A percentile compares a stretch with the other conserved stretches of the same genome.
phyloP scores from a whole-genome alignment of 1,139 yeast genomes.

The Pichia inconspicua region DNA sequence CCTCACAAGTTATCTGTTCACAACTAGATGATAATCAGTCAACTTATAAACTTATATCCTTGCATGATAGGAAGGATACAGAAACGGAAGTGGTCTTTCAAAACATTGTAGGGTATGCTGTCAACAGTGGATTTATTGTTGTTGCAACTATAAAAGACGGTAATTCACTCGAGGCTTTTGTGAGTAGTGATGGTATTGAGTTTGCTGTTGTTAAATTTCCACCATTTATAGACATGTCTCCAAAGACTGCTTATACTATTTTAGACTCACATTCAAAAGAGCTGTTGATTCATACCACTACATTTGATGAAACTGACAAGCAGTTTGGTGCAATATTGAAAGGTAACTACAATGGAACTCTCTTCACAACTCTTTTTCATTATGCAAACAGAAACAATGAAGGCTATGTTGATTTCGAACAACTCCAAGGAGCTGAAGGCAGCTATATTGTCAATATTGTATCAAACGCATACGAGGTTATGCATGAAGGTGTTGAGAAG shows the following conservation, averaged over 20 bases:
- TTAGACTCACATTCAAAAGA: slow-evolving; percentile 70
- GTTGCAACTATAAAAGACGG: slow-evolving; percentile 51
- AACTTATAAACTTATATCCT: slow-evolving; percentile 36
- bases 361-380: slow-evolving; percentile 68
- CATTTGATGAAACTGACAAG: slow-evolving; percentile 39
- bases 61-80: slow-evolving; percentile 45
- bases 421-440: slow-evolving; percentile 83
- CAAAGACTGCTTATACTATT: slow-evolving; percentile 77
- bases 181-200: slow-evolving; percentile 71
- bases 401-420: slow-evolving; percentile 88
- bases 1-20: slow-evolving; percentile 59
- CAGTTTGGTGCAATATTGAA: slow-evolving; percentile 83
- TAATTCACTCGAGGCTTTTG: slow-evolving; percentile 51
- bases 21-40: slow-evolving; percentile 20
- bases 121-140: slow-evolving; percentile 58
- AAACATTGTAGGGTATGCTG: slow-evolving; percentile 56
- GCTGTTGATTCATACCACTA: slow-evolving; percentile 77
- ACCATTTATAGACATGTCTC: slow-evolving; percentile 48
- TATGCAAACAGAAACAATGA: slow-evolving; percentile 62
- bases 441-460: slow-evolving; percentile 70
- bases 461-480: slow-evolving; percentile 36
- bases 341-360: slow-evolving; percentile 91
- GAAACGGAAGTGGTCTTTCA: slow-evolving; percentile 36
- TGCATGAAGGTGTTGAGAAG: slow-evolving; percentile 35
- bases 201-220: slow-evolving; percentile 85